These are phyloP conservation scores for Populus trichocarpa DNA, from an alignment of 441 rosid genomes.

Conservation along the genomic window DNA sequence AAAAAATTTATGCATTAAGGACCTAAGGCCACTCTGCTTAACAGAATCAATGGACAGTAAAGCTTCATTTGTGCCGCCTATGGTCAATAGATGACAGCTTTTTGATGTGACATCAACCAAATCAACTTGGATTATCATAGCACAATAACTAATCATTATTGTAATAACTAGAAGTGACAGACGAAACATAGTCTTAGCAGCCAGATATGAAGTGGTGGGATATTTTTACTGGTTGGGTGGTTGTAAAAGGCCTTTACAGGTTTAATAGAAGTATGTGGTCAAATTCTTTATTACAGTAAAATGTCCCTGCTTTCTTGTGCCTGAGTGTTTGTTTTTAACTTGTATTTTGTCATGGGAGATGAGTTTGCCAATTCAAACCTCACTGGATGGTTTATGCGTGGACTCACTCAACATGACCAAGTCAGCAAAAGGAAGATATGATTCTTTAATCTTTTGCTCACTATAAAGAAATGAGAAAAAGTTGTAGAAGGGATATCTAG, in stretches of 20 bases:
- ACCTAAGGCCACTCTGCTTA: not conserved
- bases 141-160: not conserved
- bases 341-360: not conserved
- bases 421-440: not conserved
- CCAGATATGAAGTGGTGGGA: not conserved
- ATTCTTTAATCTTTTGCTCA: not conserved
- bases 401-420: not conserved
- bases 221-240: not conserved
- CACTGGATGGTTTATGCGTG: not conserved
- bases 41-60: not conserved
- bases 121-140: not conserved
- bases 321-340: not conserved
- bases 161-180: not conserved
- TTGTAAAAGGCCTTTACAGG: not conserved
- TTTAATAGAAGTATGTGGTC: not conserved
- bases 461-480: not conserved
- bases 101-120: not conserved
- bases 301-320: not conserved
- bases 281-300: not conserved
- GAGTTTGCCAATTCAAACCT: not conserved
- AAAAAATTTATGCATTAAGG: not conserved
- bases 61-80: not conserved
- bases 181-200: not conserved
- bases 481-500: conserved; percentile 2
- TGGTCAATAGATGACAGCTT: not conserved